Base-by-base conservation (phyloP, 2,329 filamentous ascomycete species). In the Diplocarpon rosae region DNA sequence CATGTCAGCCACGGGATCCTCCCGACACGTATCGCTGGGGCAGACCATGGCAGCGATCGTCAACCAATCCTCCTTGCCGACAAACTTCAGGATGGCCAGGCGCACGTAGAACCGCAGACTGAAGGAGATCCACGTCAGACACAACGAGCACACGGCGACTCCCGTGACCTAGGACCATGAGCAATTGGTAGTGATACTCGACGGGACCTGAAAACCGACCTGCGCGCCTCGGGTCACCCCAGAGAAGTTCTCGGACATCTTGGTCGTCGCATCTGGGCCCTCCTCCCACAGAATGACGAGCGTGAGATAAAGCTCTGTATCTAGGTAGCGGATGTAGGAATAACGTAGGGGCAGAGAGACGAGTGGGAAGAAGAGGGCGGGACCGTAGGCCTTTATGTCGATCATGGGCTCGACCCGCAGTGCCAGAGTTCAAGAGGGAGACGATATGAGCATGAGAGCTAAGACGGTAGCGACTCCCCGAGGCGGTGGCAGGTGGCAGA, bases 101-200 rank as follows among this genome's bases (percentile, higher is more conserved):
- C 59, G 49, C 14, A 59, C 56, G 45, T 60, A 60, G 34, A 56
- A 50, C 42, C 59, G 55, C 29, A 62, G 46, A 14, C 40, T 28
- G 10, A 56, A 50, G 2, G 56, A 53, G 28, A 62, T 50, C 43
- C 64, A 61, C 2, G 62, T 61, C 7, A 69, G 31, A 8, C 58
- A 46, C 14, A 69, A 34, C 28, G 68, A 64, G 14, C 60, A 57
- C 30, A 58, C 52, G 2, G 53, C 56, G 32, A 60, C 56, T 15
- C 57, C 57, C 4, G 56, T 60, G 28, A 60, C 55, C 39, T 59
- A 27, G 33, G 28, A 20, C 20, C 31, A 30, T 42, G 30, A 42
- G 31, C 14, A 11, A 24, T 17, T 12, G 24, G 6, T 35, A n/a
- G 31, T 17, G 24, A 7, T 11, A 1, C 30, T 20, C 38, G 16